Conservation (phyloP, 768 basidiomycete genomes). For the Amanita brunnescens region DNA sequence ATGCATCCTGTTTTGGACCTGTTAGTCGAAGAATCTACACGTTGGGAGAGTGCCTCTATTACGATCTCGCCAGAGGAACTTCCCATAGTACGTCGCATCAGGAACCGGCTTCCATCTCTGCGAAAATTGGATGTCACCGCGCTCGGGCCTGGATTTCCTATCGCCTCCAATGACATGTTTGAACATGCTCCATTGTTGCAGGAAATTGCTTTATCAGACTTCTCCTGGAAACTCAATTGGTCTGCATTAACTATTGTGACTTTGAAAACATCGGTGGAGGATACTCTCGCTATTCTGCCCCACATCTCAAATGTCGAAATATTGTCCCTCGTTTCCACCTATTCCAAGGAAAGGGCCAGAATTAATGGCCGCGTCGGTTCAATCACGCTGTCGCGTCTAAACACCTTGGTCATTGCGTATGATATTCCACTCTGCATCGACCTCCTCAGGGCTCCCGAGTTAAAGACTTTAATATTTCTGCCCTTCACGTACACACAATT, state of each 20-base stretch:
- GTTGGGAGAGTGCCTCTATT: not conserved
- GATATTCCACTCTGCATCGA: not conserved
- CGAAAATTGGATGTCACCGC: not conserved
- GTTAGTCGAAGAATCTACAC: not conserved
- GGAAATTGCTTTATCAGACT: not conserved
- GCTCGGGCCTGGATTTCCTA: not conserved
- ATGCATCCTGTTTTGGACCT: not conserved
- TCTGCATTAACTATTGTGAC: not conserved
- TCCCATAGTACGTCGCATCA: not conserved
- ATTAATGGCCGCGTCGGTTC: not conserved
- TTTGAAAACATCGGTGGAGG: not conserved
- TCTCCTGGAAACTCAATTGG: not conserved
- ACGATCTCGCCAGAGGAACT: not conserved
- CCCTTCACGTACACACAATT: no score
- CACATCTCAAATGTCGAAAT: not conserved
- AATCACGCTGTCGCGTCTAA: not conserved
- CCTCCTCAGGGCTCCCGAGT: not conserved
- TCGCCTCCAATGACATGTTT: not conserved
- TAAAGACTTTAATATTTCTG: not conserved
- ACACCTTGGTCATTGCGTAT: not conserved
- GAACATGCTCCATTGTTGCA: not conserved
- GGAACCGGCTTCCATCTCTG: not conserved
- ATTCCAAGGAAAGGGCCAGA: not conserved
- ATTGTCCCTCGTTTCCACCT: not conserved
- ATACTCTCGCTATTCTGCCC: not conserved